Base-by-base conservation (phyloP, 495 filamentous ascomycete species). In the Poronia punctata region DNA sequence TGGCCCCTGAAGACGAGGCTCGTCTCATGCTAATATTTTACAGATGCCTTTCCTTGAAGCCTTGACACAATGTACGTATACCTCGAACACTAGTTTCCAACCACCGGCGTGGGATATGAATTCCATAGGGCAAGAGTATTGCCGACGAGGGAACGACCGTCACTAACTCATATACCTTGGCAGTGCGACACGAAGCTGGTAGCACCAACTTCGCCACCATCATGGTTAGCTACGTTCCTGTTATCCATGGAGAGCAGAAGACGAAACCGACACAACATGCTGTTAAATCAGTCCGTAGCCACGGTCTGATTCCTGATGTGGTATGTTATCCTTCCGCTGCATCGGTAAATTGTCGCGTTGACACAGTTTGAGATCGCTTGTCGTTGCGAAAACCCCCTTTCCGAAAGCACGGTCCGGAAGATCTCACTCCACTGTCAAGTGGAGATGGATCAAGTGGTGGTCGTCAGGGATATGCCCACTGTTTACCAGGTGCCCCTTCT, bases 251-350 rank as follows among this genome's bases (percentile, higher is more conserved):
- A n/a, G 92, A 97, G 67, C 78, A 92, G 64, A 98, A 97, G 79
- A 96, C 88, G 10, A 98, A 98, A 63, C 92, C 92, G 1, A 97
- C 92, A 0, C 92, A 97, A 59, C 74, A 83, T 46, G 86, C 92
- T 24, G 88, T 95, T 59, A 81, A 79, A 49, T 77, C 84, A 46
- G 81, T 84, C 26, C 75, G 89, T 32, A 84, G 78, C 46, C 80
- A 82, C 48, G 90, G 92, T 51, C 59, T 98, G 40, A 79, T 78
- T 41, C 92, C 92, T 8, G 92, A 98, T 60, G 60, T 95, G 50
- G 75, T 83, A 57, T 43, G 71, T 59, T 44, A 28, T 25, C 15
- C 11, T 18, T 24, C 3, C 36, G 30, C 3, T 6, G 4, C n/a
- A 27, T 17, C 5, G 2, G 10, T n/a, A n/a, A 12, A 12, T 12